phyloP scores from a whole-genome alignment of 306 rosid genomes.

The Vigna angularis region DNA sequence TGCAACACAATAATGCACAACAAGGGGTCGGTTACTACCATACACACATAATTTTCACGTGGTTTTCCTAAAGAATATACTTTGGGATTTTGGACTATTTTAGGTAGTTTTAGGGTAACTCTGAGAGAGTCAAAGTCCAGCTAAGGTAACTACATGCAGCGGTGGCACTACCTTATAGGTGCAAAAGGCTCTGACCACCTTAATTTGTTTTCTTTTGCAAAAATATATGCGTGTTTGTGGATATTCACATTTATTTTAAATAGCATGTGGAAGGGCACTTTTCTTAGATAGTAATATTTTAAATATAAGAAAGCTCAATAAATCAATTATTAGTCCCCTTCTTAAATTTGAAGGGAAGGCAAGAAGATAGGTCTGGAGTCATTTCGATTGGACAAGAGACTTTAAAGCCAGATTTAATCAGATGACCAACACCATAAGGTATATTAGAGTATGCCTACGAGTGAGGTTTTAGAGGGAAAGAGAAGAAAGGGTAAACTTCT shows the following conservation, averaged over 20 bases:
- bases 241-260: background rate
- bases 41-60: background rate
- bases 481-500: background rate
- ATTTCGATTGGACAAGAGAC: background rate
- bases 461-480: background rate
- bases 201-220: background rate
- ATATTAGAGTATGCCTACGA: background rate
- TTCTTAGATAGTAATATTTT: background rate
- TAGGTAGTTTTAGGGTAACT: background rate
- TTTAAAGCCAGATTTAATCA: constrained; percentile 21
- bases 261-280: background rate
- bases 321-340: background rate
- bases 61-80: constrained; percentile 7
- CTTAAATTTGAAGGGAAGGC: constrained; percentile 26
- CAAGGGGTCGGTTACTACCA: background rate
- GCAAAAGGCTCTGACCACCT: background rate
- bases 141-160: background rate
- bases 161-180: background rate
- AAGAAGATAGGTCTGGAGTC: constrained; percentile 5
- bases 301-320: background rate
- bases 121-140: background rate
- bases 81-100: background rate
- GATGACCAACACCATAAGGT: background rate
- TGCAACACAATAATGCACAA: constrained; percentile 19
- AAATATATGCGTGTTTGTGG: background rate